phyloP scores from a whole-genome alignment of 108 stramenopile genomes.

The Cyclotella baltica region DNA sequence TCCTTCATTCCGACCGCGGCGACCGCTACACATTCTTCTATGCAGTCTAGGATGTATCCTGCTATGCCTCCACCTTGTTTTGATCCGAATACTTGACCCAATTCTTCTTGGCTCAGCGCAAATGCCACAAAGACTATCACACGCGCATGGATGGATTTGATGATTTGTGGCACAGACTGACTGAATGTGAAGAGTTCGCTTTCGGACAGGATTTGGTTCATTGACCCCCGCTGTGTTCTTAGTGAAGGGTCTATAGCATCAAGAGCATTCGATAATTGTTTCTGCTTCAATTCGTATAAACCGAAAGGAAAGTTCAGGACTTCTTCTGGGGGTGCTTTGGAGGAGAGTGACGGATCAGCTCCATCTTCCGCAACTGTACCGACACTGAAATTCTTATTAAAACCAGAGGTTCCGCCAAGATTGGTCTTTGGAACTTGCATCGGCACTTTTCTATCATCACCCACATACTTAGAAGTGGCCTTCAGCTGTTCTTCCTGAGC shows the following conservation, averaged over 20 bases:
- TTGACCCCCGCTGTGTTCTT: conserved; percentile 43
- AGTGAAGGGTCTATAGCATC: conserved; percentile 54
- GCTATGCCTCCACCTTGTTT: conserved; percentile 83
- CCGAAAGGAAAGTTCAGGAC: conserved; percentile 86
- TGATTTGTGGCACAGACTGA: conserved; percentile 78
- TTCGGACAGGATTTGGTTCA: conserved; percentile 54
- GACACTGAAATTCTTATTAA: conserved; percentile 33
- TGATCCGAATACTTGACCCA: conserved; percentile 87
- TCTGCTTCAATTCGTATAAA: conserved; percentile 71
- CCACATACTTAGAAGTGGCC: conserved; percentile 74
- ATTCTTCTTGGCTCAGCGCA: conserved; percentile 86
- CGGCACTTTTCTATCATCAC: conserved; percentile 79
- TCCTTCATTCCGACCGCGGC: conserved; percentile 90
- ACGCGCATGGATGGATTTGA: conserved; percentile 88
- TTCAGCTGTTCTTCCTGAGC: conserved; percentile 91
- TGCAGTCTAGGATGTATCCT: conserved; percentile 87
- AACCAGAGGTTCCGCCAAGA: conserved; percentile 35
- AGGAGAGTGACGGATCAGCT: conserved; percentile 28
- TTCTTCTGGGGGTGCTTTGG: conserved; percentile 74
- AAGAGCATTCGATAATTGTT: conserved; percentile 36
- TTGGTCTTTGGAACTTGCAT: conserved; percentile 57
- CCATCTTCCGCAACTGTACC: conserved; percentile 32
- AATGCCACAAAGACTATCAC: conserved; percentile 85
- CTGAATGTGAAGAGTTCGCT: conserved; percentile 83
- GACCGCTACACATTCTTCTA: conserved; percentile 87